Evolutionary conservation across 208 protist genomes (phyloP).

Genomic region (Perkinsela sp.): DNA sequence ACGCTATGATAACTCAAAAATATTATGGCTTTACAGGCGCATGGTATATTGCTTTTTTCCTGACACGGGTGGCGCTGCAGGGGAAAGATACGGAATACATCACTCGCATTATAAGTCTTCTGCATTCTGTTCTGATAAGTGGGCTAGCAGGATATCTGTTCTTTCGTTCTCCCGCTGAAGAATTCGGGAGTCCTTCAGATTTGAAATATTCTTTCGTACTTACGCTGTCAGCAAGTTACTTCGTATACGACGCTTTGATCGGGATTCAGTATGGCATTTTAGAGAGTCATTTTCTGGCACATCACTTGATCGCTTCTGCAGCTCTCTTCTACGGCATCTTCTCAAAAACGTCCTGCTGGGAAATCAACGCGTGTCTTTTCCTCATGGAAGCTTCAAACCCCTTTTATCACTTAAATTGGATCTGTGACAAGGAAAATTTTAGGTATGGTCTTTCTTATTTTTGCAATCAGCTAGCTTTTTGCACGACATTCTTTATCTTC

Average conservation of each 20-base stretch:
- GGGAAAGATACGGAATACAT: no score
- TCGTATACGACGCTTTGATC: background rate
- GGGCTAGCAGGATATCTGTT: background rate
- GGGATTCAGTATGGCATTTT: background rate
- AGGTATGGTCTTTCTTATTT: background rate
- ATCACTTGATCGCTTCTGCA: background rate
- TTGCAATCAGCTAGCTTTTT: background rate
- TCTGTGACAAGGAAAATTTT: background rate
- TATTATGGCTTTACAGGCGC: no score
- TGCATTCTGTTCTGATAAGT: background rate
- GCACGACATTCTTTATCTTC: background rate
- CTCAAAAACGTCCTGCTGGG: background rate
- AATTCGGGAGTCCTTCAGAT: background rate
- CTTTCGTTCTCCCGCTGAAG: background rate
- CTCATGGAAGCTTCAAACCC: background rate
- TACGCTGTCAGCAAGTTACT: background rate
- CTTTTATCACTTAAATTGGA: background rate
- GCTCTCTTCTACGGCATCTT: background rate
- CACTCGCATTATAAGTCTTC: no score
- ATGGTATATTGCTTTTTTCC: no score
- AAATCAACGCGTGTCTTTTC: background rate
- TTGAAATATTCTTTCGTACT: background rate
- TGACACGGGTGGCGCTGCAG: no score
- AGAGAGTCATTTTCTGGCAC: background rate
- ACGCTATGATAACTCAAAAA: no score